These are phyloP conservation scores for Mycosphaerella arachidis DNA, from an alignment of 2,329 filamentous ascomycete species.

Conservation along the genomic window DNA sequence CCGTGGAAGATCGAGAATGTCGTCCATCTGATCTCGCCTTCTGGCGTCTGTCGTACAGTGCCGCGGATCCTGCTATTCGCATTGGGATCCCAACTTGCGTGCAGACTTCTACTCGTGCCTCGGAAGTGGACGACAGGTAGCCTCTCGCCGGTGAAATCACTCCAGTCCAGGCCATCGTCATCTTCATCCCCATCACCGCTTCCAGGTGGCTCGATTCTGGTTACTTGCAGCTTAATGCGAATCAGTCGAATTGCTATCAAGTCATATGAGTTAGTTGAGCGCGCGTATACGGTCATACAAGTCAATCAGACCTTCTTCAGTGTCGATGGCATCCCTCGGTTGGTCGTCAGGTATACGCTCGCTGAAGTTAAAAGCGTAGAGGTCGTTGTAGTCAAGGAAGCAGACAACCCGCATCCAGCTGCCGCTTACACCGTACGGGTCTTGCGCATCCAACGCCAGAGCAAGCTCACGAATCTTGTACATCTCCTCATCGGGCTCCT, in stretches of 20 bases:
- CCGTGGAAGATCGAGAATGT: slow-evolving; percentile 60
- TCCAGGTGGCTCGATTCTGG: slow-evolving; percentile 54
- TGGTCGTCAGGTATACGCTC: slow-evolving; percentile 32
- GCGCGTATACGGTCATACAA: slow-evolving; percentile 30
- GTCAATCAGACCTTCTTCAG: slow-evolving; percentile 49
- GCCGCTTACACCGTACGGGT: slow-evolving; percentile 68
- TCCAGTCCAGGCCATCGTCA: slow-evolving; percentile 27
- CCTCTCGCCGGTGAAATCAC: slow-evolving; percentile 26
- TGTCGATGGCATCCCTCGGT: slow-evolving; percentile 51
- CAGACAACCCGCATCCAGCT: slow-evolving; percentile 62
- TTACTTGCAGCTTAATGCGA: slow-evolving; percentile 61
- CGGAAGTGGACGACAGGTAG: slow-evolving; percentile 65
- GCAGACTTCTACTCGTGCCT: slow-evolving; percentile 58
- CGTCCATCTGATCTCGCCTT: slow-evolving; percentile 72
- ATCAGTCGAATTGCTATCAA: slow-evolving; percentile 61
- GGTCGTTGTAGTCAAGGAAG: slow-evolving; percentile 62
- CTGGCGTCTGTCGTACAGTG: slow-evolving; percentile 60
- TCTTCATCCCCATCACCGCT: slow-evolving; percentile 40
- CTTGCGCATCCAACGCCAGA: slow-evolving; percentile 49
- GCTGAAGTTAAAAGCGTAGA: slow-evolving; percentile 67
- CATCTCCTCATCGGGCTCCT: slow-evolving; percentile 21
- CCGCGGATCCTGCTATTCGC: slow-evolving; percentile 63
- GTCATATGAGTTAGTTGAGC: slow-evolving; percentile 15
- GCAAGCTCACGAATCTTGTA: slow-evolving; percentile 32
- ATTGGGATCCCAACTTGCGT: slow-evolving; percentile 64